Base-by-base conservation (phyloP, 164 flowering plant genomes). In the Paratinospora sagittata region DNA sequence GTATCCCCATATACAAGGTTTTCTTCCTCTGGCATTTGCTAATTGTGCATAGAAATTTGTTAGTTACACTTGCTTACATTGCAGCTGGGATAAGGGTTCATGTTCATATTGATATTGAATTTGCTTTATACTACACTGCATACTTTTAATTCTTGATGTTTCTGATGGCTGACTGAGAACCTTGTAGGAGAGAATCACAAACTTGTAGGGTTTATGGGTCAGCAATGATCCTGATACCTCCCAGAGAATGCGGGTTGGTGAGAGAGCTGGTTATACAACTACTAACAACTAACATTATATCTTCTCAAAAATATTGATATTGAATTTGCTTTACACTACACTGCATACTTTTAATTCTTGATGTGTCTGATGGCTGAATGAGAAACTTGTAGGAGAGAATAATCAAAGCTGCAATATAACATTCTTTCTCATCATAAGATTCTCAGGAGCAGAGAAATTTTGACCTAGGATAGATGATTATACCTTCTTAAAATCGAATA, bases 31-130 rank as follows among this genome's bases (percentile, higher is more conserved):
- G n/a, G 58, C 58, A n/a, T 16, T 17, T 17, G 58, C 58, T 17
- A 14, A 52, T 52, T 52, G 58, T 52, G 58, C 58, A 52, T 52
- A 52, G 58, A 52, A 52, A 52, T 52, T 52, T 52, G 58, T 52
- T 1, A 52, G 58, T 52, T 52, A 52, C 21, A 52, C 21, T 52
- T 52, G 58, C n/a, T 52, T 3, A 17, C n/a, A 17, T 52, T 52
- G 58, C 7, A 39, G 58, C 19, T 52, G n/a, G 21, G 58, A 39
- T 39, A 39, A 39, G 58, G 58, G 3, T 52, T 52, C 19, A 52
- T 52, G 58, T 16, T 19, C n/a, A 52, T 52, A 52, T 19, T 52
- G 14, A 16, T 16, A 6, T 2, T 11, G 58, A 52, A 52, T 52
- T 52, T 52, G 19, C 58, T 17, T 52, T 16, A n/a, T n/a, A n/a